Evolutionary conservation across 2,329 filamentous ascomycete species (phyloP).

Genomic region (Exophiala dermatitidis): DNA sequence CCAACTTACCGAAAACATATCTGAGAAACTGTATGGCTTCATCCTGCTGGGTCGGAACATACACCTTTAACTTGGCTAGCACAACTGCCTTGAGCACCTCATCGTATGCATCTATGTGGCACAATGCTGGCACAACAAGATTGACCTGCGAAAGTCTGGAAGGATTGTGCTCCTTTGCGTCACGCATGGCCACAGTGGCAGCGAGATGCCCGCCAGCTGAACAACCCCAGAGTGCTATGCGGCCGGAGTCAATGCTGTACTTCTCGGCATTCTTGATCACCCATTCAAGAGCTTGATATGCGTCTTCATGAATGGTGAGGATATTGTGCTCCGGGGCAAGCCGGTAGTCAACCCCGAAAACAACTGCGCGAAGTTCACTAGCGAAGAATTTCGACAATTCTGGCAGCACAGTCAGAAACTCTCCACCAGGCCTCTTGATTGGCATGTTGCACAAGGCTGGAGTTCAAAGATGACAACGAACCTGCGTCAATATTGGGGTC

Average conservation of each 20-base stretch:
- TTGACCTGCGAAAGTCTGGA: background rate
- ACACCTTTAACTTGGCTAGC: no score
- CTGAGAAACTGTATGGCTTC: no score
- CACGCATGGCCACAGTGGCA: slow-evolving; percentile 29
- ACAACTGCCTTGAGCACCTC: no score
- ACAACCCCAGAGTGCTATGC: slow-evolving; percentile 38
- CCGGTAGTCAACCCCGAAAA: slow-evolving; percentile 28
- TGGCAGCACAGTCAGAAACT: no score
- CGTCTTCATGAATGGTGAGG: slow-evolving; percentile 25
- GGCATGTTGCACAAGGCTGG: no score
- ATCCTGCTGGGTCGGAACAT: no score
- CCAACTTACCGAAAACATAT: no score
- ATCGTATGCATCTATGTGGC: no score
- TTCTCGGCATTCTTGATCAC: background rate
- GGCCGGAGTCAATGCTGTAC: slow-evolving; percentile 24
- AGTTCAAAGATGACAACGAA: no score
- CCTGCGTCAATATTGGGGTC: no score
- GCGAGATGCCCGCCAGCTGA: slow-evolving; percentile 41
- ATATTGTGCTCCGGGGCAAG: slow-evolving; percentile 28
- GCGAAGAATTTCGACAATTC: slow-evolving; percentile 2
- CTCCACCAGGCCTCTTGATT: no score
- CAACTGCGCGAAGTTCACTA: background rate
- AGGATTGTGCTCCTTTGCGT: background rate
- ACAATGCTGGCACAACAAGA: background rate
- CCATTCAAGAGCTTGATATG: slow-evolving; percentile 26